Base-by-base conservation (phyloP, 108 stramenopile genomes). In the Stephanodiscus minutulus region DNA sequence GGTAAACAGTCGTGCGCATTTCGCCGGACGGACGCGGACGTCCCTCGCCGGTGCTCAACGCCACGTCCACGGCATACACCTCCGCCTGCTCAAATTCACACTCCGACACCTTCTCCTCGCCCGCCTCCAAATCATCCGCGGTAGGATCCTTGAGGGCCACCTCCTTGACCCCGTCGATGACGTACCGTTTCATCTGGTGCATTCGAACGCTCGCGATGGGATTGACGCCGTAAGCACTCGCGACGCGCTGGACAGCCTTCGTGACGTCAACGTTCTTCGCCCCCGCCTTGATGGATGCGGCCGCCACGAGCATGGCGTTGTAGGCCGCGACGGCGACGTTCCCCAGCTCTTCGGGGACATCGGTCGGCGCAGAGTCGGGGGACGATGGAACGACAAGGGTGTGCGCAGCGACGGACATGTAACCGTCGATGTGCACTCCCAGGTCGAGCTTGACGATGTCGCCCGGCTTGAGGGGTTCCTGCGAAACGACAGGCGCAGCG, bases 381-480 rank as follows among this genome's bases (percentile, higher is more conserved):
- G 78, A 63, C 58, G 79, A 85, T 21, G 86, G 76, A 8, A 98
- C 97, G 61, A 98, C 81, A 53, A 94, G 64, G 15, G 99, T 99
- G 90, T 99, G 99, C 6, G 97, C 98, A 1, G 89, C 96, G 21
- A 98, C 97, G 33, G 97, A 94, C 68, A 98, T 96, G 88, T 96
- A 99, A 33, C 98, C 98, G 78, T 99, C 99, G 46, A 99, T 90
- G 90, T 99, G 98, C 65, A 96, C 97, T 53, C 98, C 99, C 39
- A 99, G 88, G 84, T 99, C 99, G 61, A 99, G 88, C 87, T 99
- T 99, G 28, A 99, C 99, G 58, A 98, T 77, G 85, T 99, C 99
- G 25, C 97, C 98, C 8, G 78, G 95, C 65, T 92, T 90, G 36
- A 99, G 83, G 28, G 87, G 84, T 57, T 79, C 74, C 91, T 92